Evolutionary conservation across 306 rosid genomes (phyloP).

Genomic region (Citrullus amarus): DNA sequence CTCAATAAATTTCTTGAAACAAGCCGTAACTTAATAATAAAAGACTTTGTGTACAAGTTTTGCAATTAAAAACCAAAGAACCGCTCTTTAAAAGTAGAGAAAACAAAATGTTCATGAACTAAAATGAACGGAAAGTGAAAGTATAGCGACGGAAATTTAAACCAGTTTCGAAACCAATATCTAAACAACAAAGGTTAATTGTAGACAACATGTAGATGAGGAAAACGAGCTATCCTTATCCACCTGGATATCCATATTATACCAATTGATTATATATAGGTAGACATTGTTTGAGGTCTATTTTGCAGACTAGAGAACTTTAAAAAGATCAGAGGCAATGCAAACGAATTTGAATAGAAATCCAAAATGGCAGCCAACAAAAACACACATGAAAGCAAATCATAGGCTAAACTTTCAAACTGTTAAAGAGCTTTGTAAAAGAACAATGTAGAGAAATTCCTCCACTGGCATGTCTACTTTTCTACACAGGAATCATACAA

Average conservation of each 20-base stretch:
- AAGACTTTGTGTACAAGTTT: too few species aligned
- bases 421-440: background rate
- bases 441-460: background rate
- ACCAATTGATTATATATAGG: background rate
- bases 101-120: too few species aligned
- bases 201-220: background rate
- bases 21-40: too few species aligned
- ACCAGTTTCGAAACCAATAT: background rate
- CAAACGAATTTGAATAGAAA: background rate
- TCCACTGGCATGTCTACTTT: background rate
- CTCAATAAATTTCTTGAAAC: too few species aligned
- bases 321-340: background rate
- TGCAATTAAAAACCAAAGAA: too few species aligned
- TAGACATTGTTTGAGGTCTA: background rate
- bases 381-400: background rate
- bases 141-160: too few species aligned
- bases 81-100: too few species aligned
- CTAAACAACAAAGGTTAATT: background rate
- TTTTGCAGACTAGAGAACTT: background rate
- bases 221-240: background rate
- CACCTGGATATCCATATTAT: background rate
- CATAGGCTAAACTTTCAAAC: slow-evolving; percentile 2
- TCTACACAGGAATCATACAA: background rate
- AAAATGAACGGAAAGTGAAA: too few species aligned
- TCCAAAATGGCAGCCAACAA: background rate